A percentile compares a stretch with the other conserved stretches of the same genome.
These are phyloP conservation scores for Sinapis alba DNA, from an alignment of 441 rosid genomes.

Conservation along the genomic window DNA sequence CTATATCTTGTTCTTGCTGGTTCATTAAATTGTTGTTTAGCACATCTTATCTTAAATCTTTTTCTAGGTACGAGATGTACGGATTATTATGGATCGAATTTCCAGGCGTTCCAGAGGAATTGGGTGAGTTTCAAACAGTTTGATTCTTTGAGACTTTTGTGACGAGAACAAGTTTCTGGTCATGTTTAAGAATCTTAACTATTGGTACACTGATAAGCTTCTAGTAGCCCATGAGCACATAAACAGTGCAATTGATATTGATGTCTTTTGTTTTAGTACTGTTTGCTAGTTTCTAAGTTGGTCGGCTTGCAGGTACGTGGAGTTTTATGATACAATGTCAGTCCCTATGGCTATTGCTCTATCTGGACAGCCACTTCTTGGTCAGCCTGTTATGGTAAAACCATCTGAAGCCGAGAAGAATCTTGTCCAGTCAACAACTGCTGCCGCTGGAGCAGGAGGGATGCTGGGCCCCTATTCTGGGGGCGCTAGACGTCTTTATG, in stretches of 20 bases:
- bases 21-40: constrained; percentile 20
- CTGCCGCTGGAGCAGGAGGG: constrained; percentile 70
- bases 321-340: constrained; percentile 97
- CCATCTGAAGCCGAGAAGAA: constrained; percentile 99
- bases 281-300: constrained; percentile 26
- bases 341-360: constrained; percentile 99
- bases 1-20: constrained; percentile 11
- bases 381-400: constrained; percentile 97
- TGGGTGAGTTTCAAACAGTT: constrained; percentile 55
- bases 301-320: constrained; percentile 65
- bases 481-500: constrained; percentile 91
- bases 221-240: not conserved
- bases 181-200: not conserved
- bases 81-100: constrained; percentile 96
- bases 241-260: not conserved
- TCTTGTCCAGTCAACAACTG: constrained; percentile 89
- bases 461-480: constrained; percentile 74
- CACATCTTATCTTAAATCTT: too few species aligned
- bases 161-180: not conserved
- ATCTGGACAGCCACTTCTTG: constrained; percentile 96
- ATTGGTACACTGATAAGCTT: not conserved
- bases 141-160: not conserved
- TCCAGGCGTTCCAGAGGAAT: constrained; percentile 98
- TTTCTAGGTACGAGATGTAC: constrained; percentile 99
- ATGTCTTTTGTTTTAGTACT: not conserved